These are phyloP conservation scores for Globisporangium cystogenes DNA, from an alignment of 352 stramenopile species.

Conservation along the genomic window DNA sequence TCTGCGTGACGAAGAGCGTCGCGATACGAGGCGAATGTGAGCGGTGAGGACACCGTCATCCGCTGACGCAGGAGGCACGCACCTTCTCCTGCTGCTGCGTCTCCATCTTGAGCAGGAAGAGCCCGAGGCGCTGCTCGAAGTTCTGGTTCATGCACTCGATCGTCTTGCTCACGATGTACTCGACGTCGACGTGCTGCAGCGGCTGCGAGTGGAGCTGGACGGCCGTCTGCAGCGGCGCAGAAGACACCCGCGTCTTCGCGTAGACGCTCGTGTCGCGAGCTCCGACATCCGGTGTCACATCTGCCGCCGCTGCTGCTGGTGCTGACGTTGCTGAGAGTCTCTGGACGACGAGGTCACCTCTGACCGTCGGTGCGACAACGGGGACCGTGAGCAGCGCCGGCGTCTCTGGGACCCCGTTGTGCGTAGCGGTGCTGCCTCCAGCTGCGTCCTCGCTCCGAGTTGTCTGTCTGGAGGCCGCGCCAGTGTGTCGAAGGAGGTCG, in stretches of 20 bases:
- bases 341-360: too few species aligned
- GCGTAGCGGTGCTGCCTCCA: too few species aligned
- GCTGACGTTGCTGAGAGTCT: too few species aligned
- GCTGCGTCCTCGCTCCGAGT: too few species aligned
- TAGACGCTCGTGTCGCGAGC: too few species aligned
- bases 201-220: slow-evolving; percentile 6
- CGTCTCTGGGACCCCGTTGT: too few species aligned
- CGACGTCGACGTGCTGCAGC: slow-evolving; percentile 40
- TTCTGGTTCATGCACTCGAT: slow-evolving; percentile 67
- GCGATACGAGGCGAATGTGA: slow-evolving; percentile 4
- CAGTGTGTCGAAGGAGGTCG: neutral
- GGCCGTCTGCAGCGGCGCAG: neutral
- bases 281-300: too few species aligned
- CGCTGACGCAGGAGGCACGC: neutral
- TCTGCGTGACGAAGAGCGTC: slow-evolving; percentile 8
- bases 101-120: slow-evolving; percentile 53
- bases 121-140: slow-evolving; percentile 50
- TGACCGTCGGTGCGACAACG: too few species aligned
- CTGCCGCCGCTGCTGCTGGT: too few species aligned
- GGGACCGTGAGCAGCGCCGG: too few species aligned
- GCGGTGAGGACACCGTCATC: neutral
- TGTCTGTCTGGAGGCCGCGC: too few species aligned
- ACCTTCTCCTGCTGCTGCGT: slow-evolving; percentile 56
- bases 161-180: slow-evolving; percentile 59
- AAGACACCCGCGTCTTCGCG: too few species aligned